Evolutionary conservation across 441 rosid species (phyloP).

Genomic region (Erodium trifolium): DNA sequence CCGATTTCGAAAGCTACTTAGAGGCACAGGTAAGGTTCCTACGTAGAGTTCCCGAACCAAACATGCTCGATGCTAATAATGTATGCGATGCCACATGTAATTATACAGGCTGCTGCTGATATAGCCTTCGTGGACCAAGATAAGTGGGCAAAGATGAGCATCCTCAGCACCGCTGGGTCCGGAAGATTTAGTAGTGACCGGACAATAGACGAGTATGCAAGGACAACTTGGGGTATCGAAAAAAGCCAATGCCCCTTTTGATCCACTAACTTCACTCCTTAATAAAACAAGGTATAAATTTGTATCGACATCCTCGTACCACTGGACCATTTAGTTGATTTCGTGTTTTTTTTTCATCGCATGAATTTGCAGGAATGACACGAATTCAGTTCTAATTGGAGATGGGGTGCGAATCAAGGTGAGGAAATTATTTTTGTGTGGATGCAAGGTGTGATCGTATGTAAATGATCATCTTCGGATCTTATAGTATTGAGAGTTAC

Average conservation of each 20-base stretch:
- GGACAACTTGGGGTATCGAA: slow-evolving; percentile 35
- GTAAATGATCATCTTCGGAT: not conserved
- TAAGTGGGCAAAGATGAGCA: slow-evolving; percentile 43
- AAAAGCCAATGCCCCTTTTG: slow-evolving; percentile 37
- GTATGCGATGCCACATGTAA: not conserved
- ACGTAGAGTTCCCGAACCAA: not conserved
- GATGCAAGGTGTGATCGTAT: not conserved
- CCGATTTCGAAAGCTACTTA: slow-evolving; percentile 40
- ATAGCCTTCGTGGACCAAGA: slow-evolving; percentile 38
- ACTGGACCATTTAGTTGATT: not conserved
- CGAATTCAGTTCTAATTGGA: not conserved
- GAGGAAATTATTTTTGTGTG: not conserved
- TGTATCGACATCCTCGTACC: too few relatives aligned
- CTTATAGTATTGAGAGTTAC: too few relatives aligned
- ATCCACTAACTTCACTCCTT: slow-evolving; percentile 1
- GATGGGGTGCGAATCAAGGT: not conserved
- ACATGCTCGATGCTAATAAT: not conserved
- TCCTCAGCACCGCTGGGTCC: slow-evolving; percentile 41
- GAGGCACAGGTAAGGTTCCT: slow-evolving; percentile 40
- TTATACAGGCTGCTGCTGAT: slow-evolving; percentile 41
- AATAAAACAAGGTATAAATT: not conserved
- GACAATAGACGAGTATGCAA: slow-evolving; percentile 44
- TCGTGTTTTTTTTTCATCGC: not conserved
- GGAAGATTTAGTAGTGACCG: slow-evolving; percentile 48
- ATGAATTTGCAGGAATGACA: not conserved